Percentiles rank a stretch among this genome's conserved stretches.
These are phyloP conservation scores for Rosa multiflora DNA, from an alignment of 306 rosid species.

Conservation along the genomic window DNA sequence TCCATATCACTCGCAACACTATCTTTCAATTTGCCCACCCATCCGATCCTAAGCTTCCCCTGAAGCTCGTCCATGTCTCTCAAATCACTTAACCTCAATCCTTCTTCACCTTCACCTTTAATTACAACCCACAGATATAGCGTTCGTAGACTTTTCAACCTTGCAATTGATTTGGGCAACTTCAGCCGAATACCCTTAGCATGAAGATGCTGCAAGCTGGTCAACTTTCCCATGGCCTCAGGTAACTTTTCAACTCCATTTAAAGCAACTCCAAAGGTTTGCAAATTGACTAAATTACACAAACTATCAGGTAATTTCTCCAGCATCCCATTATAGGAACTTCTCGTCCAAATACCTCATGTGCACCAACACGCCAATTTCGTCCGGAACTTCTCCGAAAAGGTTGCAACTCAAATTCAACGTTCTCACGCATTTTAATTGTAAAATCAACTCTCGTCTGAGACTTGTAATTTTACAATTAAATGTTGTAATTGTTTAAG, in stretches of 20 bases:
- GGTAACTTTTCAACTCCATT: background rate
- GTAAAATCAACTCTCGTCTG: background rate
- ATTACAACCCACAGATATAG: too few species aligned
- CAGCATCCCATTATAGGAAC: background rate
- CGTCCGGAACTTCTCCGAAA: background rate
- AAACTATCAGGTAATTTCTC: background rate
- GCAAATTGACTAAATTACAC: background rate
- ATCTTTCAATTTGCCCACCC: background rate
- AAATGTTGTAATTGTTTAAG: background rate
- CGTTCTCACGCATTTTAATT: background rate
- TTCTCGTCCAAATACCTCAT: background rate
- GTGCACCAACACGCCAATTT: conserved; percentile 3
- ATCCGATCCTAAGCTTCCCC: fast-evolving
- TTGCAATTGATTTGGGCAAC: background rate
- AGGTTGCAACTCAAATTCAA: background rate
- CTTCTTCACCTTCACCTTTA: too few species aligned
- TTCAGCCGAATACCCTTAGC: too few species aligned
- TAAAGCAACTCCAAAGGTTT: background rate
- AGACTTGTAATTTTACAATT: fast-evolving
- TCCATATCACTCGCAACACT: too few species aligned
- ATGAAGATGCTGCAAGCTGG: background rate
- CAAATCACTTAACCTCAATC: background rate
- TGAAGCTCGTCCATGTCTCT: background rate
- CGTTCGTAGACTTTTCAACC: background rate
- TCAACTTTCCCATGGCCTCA: background rate